Evolutionary conservation across 768 basidiomycete species (phyloP).

Genomic region (Podaxis sp.): DNA sequence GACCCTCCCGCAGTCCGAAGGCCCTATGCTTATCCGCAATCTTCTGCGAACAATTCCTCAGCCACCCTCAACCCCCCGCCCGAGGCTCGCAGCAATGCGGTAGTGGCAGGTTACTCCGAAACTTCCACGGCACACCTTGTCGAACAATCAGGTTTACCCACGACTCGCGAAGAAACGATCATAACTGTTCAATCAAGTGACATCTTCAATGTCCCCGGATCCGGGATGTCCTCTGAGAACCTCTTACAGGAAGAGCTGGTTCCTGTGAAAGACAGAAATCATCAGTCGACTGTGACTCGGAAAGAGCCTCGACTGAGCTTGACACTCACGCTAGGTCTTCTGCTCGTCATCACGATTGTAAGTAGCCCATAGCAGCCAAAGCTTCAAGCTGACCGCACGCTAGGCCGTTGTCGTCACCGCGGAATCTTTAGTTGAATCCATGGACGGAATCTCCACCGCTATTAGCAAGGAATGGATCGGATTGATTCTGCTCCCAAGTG

Average conservation of each 20-base stretch:
- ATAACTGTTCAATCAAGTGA: slow-evolving; percentile 1
- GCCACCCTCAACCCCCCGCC: not conserved
- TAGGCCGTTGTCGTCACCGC: slow-evolving; percentile 59
- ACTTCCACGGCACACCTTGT: slow-evolving; percentile 5
- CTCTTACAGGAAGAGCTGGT: not conserved
- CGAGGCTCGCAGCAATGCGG: not conserved
- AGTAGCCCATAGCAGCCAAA: slow-evolving; percentile 22
- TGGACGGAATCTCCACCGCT: slow-evolving; percentile 70
- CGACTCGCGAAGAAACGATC: not conserved
- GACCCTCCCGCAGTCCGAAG: not conserved
- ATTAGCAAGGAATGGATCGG: slow-evolving; percentile 90
- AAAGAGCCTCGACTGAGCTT: slow-evolving; percentile 60
- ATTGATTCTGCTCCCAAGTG: slow-evolving; percentile 83
- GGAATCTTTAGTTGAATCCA: slow-evolving; percentile 76
- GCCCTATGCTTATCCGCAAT: not conserved
- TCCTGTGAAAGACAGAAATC: not conserved
- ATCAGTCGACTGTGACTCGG: slow-evolving; percentile 15
- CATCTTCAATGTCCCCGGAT: not conserved
- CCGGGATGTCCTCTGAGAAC: not conserved
- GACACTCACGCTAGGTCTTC: slow-evolving; percentile 51
- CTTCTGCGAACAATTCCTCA: not conserved
- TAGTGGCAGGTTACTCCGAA: not conserved
- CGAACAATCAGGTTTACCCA: not conserved
- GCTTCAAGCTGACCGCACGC: not conserved
- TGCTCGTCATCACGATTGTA: slow-evolving; percentile 65